A percentile compares a stretch with the other conserved stretches of the same genome.
Conservation (phyloP, 768 basidiomycete species). For the Boletus patriciae region DNA sequence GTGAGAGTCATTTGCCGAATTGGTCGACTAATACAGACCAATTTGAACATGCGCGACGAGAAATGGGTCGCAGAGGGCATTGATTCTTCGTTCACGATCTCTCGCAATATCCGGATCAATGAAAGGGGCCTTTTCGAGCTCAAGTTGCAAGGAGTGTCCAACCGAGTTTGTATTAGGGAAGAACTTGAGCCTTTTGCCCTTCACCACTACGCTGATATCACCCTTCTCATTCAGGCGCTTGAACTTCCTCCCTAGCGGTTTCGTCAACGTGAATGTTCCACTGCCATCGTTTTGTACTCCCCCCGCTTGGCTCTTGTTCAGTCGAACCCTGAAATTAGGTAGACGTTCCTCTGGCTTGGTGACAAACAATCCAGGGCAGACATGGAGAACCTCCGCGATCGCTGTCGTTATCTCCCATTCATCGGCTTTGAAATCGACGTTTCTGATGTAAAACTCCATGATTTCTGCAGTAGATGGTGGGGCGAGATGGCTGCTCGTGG, state of each 20-base stretch:
- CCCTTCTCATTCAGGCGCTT: constrained; percentile 40
- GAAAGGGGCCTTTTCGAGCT: constrained; percentile 55
- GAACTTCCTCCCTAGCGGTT: constrained; percentile 45
- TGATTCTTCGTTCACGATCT: constrained; percentile 45
- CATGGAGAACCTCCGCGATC: constrained; percentile 57
- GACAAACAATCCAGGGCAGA: constrained; percentile 30
- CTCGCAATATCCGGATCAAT: constrained; percentile 54
- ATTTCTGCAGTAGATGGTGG: background rate
- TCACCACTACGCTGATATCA: constrained; percentile 42
- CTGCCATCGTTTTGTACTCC: constrained; percentile 59
- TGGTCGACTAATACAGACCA: constrained; percentile 42
- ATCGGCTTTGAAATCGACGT: constrained; percentile 40
- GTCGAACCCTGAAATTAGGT: constrained; percentile 63
- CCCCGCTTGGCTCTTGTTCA: constrained; percentile 52
- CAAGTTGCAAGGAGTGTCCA: constrained; percentile 25
- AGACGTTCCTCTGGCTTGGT: constrained; percentile 19
- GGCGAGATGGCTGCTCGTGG: background rate
- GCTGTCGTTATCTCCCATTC: constrained; percentile 57
- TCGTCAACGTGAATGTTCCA: constrained; percentile 36
- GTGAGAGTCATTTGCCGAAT: background rate
- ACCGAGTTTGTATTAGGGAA: constrained; percentile 8
- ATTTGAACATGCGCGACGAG: constrained; percentile 67
- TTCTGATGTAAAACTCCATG: constrained; percentile 41
- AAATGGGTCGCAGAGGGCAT: constrained; percentile 46
- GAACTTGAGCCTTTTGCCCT: constrained; percentile 41